These are phyloP conservation scores for Ophiocytium majus DNA, from an alignment of 352 stramenopile species.

Conservation along the genomic window DNA sequence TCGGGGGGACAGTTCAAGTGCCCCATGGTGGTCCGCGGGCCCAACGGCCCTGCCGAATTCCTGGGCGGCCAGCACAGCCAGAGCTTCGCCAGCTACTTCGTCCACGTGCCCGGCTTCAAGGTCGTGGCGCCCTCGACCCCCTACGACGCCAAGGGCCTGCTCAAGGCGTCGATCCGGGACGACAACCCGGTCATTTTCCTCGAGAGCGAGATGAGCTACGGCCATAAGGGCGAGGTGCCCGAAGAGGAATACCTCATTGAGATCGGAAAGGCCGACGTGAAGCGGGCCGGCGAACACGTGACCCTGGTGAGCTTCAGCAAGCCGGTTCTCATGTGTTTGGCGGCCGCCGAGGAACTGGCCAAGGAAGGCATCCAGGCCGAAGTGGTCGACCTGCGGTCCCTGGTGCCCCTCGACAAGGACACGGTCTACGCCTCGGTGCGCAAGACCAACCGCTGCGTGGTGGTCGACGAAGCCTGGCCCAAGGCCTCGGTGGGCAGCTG, in stretches of 20 bases:
- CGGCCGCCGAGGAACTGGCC: constrained; percentile 84
- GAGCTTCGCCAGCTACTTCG: constrained; percentile 90
- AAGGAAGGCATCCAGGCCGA: constrained; percentile 89
- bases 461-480: constrained; percentile 81
- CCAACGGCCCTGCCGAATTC: neutral
- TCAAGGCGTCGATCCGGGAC: constrained; percentile 87
- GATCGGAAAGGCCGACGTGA: constrained; percentile 96
- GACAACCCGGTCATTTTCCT: constrained; percentile 94
- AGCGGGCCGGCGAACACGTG: constrained; percentile 82
- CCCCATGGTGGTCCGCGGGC: neutral
- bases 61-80: neutral
- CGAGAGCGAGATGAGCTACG: constrained; percentile 63
- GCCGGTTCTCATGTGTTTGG: constrained; percentile 86
- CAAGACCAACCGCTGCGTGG: constrained; percentile 94
- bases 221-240: neutral
- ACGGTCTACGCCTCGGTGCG: constrained; percentile 94
- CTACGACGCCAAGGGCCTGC: constrained; percentile 85
- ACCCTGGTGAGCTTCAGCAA: constrained; percentile 95
- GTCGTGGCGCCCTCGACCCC: constrained; percentile 89
- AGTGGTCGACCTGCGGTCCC: constrained; percentile 86
- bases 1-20: neutral
- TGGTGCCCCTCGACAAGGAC: constrained; percentile 91
- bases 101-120: constrained; percentile 85
- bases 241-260: constrained; percentile 4
- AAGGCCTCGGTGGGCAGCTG: neutral